A percentile compares a stretch with the other conserved stretches of the same genome.
Evolutionary conservation across 768 basidiomycete genomes (phyloP).

Genomic region (Suillus bovinus): DNA sequence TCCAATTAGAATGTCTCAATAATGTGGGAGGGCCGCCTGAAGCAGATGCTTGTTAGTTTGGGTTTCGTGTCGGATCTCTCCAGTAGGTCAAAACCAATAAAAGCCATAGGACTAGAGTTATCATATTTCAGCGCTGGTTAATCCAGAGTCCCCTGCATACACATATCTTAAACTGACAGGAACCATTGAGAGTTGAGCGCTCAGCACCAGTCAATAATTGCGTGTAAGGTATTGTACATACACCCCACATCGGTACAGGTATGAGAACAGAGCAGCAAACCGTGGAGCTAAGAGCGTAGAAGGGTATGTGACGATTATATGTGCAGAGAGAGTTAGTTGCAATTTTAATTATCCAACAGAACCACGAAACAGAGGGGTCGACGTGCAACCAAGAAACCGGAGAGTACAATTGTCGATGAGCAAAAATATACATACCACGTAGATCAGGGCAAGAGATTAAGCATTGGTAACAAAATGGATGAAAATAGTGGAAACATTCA

Average conservation of each 20-base stretch:
- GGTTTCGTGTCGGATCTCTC: conserved; percentile 92
- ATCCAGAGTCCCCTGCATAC: neutral
- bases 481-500: conserved; percentile 23
- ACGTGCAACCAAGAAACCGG: conserved; percentile 9
- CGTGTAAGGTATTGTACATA: conserved; percentile 23
- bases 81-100: conserved; percentile 82
- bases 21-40: conserved; percentile 92
- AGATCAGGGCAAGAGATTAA: conserved; percentile 13
- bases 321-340: conserved; percentile 17
- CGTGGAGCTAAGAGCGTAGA: conserved; percentile 14
- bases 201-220: conserved; percentile 17
- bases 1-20: conserved; percentile 74
- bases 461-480: conserved; percentile 14
- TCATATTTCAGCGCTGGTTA: conserved; percentile 82
- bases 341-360: conserved; percentile 20
- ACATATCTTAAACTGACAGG: conserved; percentile 1
- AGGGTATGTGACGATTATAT: conserved; percentile 23
- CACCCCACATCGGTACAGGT: conserved; percentile 23
- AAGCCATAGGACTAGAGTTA: conserved; percentile 87
- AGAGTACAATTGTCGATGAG: conserved; percentile 12
- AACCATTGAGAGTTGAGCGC: neutral
- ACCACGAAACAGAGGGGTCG: neutral
- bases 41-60: conserved; percentile 85
- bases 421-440: conserved; percentile 11
- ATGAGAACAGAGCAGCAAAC: conserved; percentile 11